These are phyloP conservation scores for Trametes versicolor DNA, from an alignment of 1,284 basidiomycete genomes.

Conservation along the genomic window DNA sequence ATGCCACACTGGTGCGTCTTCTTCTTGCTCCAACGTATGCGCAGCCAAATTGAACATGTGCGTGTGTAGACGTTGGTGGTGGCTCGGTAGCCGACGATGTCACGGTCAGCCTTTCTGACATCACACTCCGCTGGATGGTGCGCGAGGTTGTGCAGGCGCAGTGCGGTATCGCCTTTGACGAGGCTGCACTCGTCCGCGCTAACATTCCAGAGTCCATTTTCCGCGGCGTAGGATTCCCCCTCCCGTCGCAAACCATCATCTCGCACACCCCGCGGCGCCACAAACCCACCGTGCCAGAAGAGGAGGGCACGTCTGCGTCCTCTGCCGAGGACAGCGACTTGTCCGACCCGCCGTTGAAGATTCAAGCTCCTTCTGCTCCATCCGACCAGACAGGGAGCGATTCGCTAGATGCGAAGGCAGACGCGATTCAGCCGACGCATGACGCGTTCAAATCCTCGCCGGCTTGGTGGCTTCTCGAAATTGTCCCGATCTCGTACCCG, in stretches of 20 bases:
- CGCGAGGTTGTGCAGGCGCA: conserved; percentile 56
- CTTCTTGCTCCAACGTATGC: background rate
- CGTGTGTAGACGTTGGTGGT: conserved; percentile 70
- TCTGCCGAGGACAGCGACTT: background rate
- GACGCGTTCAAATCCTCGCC: conserved; percentile 46
- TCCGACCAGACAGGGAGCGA: background rate
- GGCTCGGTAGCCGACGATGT: conserved; percentile 59
- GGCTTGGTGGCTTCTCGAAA: conserved; percentile 56
- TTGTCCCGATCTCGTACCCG: conserved; percentile 48
- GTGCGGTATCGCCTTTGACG: conserved; percentile 65
- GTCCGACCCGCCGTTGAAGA: conserved; percentile 2
- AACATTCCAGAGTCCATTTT: conserved; percentile 45
- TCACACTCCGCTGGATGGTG: conserved; percentile 82
- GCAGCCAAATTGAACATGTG: background rate
- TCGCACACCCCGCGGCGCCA: background rate
- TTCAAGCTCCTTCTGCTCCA: background rate
- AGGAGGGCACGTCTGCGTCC: background rate
- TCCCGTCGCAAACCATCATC: conserved; percentile 14
- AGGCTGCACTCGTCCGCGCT: conserved; percentile 47
- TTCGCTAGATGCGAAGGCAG: conserved; percentile 34
- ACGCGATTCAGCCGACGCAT: conserved; percentile 46
- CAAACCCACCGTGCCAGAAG: background rate
- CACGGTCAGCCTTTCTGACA: conserved; percentile 58
- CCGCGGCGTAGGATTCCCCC: conserved; percentile 29
- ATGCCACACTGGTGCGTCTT: conserved; percentile 41